Conservation (phyloP, 768 basidiomycete species). For the Cystoderma amianthinum region DNA sequence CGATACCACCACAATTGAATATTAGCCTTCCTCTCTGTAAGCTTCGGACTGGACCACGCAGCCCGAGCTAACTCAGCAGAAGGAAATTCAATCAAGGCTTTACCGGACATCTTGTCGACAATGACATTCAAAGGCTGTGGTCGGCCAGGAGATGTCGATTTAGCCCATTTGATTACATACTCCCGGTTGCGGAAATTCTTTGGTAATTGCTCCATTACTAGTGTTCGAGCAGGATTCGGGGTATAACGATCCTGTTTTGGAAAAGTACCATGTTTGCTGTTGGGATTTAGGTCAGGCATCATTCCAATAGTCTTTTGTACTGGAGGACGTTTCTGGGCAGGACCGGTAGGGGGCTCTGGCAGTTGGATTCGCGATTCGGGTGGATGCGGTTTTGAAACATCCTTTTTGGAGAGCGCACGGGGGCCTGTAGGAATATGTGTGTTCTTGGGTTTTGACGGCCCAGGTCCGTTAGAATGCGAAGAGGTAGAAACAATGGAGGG, state of each 20-base stretch:
- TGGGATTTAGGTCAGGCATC: constrained; percentile 34
- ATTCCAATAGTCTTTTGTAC: constrained; percentile 34
- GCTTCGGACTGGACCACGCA: constrained; percentile 43
- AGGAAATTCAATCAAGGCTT: constrained; percentile 46
- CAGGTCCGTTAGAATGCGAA: not conserved
- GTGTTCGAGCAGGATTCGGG: constrained; percentile 41
- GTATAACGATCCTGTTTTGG: constrained; percentile 21
- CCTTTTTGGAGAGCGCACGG: not conserved
- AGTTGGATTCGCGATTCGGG: too few species aligned
- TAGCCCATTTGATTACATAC: constrained; percentile 38
- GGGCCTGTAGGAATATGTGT: not conserved
- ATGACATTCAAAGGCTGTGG: constrained; percentile 30
- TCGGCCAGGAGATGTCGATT: constrained; percentile 26
- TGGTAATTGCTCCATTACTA: constrained; percentile 53
- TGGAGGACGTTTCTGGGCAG: constrained; percentile 10
- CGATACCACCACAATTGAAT: constrained; percentile 47
- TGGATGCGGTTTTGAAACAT: too few species aligned
- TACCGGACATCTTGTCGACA: constrained; percentile 32
- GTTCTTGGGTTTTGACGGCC: not conserved
- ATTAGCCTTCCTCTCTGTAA: constrained; percentile 37
- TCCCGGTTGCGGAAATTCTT: constrained; percentile 34
- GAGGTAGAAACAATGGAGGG: not conserved
- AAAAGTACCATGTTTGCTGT: constrained; percentile 42
- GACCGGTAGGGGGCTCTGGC: not conserved
- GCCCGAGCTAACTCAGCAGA: constrained; percentile 33